These are phyloP conservation scores for Hyaloscypha variabilis DNA, from an alignment of 495 filamentous ascomycete genomes.

Conservation along the genomic window DNA sequence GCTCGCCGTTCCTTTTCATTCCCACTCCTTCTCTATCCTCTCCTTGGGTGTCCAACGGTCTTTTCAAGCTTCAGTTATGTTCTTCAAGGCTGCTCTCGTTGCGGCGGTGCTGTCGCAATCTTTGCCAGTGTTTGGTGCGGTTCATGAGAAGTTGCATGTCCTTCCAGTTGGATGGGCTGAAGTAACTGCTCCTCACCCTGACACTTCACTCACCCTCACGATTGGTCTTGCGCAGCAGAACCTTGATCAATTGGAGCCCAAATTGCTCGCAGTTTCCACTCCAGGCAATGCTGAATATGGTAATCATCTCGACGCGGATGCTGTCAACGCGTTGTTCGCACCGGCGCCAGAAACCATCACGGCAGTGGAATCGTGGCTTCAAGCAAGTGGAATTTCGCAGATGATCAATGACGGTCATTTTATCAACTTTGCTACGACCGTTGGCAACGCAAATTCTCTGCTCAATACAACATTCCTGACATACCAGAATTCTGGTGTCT, in stretches of 20 bases:
- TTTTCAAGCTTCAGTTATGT: slow-evolving; percentile 14
- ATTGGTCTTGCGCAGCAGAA: slow-evolving; percentile 51
- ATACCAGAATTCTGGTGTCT: slow-evolving; percentile 37
- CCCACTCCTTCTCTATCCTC: too few species aligned
- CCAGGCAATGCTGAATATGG: slow-evolving; percentile 57
- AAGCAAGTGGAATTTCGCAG: slow-evolving; percentile 48
- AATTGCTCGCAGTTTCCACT: slow-evolving; percentile 56
- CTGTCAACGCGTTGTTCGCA: slow-evolving; percentile 55
- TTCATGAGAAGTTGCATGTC: slow-evolving; percentile 47
- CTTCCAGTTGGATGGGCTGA: slow-evolving; percentile 50
- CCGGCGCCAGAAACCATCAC: slow-evolving; percentile 46
- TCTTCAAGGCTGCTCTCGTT: slow-evolving; percentile 33
- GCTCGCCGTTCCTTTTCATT: too few species aligned
- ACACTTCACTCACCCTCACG: slow-evolving; percentile 37
- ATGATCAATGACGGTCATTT: slow-evolving; percentile 45
- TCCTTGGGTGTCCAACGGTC: too few species aligned
- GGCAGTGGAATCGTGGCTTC: slow-evolving; percentile 51
- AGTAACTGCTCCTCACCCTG: slow-evolving; percentile 35
- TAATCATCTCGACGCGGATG: slow-evolving; percentile 53
- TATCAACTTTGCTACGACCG: slow-evolving; percentile 51
- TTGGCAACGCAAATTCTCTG: slow-evolving; percentile 50
- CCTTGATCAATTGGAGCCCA: slow-evolving; percentile 55
- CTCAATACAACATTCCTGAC: slow-evolving; percentile 50
- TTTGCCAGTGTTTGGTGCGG: slow-evolving; percentile 45
- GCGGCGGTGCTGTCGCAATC: slow-evolving; percentile 34